Evolutionary conservation across 2,329 filamentous ascomycete species (phyloP), one percentile per base, ranked within the genome.

Genomic region (Clarireedia homoeocarpa): DNA sequence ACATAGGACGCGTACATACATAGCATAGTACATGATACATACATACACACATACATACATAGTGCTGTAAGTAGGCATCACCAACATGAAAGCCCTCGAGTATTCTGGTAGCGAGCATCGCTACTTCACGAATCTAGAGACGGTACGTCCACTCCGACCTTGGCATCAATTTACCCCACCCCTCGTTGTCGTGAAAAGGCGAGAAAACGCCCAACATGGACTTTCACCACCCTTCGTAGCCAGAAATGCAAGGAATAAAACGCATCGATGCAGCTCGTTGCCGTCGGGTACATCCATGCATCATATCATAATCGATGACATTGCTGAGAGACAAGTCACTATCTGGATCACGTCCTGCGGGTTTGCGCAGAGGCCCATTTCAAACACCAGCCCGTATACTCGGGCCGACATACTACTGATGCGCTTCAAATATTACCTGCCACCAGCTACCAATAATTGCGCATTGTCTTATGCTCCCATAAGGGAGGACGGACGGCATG

Each of bases 71-170:
- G 17, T n/a, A 34, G 42, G 34, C 27, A 53, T 23, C 12, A 10
- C 17, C 30, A 23, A 49, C 47, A 38, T n/a, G 26, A 46, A 34
- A 34, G 30, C 12, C 10, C 30, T 34, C 30, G 30, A 34, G 40
- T 40, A 39, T 12, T 49, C 34, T 54, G 45, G 51, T 54, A 54
- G 51, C 51, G 51, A 54, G 23, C 23, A 48, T 38, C 34, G 44
- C 48, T 39, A 26, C 23, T 36, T 49, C 20, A 46, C 42, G 23
- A 46, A 20, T 46, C 9, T 36, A 27, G 27, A 23, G 40, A 53
- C 38, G 27, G 20, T 46, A 14, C 20, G 24, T 5, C 51, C 15
- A 39, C 45, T 49, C 51, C 24, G 45, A 49, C 7, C 20, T 24
- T 53, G 51, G 51, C 44, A 14, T 39, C 30, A 5, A 9, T 12